A percentile compares a stretch with the other conserved stretches of the same genome.
phyloP scores from a whole-genome alignment of 2,329 filamentous ascomycete species.

The Fusarium coicis region DNA sequence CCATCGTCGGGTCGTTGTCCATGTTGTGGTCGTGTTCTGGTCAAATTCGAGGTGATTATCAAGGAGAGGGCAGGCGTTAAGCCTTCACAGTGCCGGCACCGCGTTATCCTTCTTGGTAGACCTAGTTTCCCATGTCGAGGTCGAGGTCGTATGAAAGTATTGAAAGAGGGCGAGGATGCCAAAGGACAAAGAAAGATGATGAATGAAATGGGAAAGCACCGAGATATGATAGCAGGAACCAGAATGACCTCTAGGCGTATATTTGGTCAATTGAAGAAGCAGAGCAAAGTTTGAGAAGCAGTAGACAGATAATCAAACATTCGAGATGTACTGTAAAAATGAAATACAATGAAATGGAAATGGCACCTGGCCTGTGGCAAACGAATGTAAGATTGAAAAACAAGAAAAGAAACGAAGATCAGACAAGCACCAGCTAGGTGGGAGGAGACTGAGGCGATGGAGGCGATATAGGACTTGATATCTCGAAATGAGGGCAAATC shows the following conservation, averaged over 20 bases:
- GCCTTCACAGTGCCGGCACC: constrained; percentile 44
- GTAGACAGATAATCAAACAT: constrained; percentile 9
- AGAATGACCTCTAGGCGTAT: constrained; percentile 5
- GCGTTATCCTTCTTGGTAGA: constrained; percentile 30
- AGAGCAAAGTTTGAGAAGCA: constrained; percentile 7
- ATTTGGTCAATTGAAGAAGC: constrained; percentile 11
- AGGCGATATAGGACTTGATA: constrained; percentile 36
- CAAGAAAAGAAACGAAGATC: constrained; percentile 31
- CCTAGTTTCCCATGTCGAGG: constrained; percentile 37
- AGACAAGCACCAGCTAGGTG: constrained; percentile 15
- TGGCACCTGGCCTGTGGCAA: constrained; percentile 38
- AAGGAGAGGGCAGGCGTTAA: constrained; percentile 30
- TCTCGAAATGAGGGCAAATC: constrained; percentile 28
- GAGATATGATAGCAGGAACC: constrained; percentile 10
- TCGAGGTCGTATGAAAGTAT: background rate
- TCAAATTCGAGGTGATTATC: constrained; percentile 17
- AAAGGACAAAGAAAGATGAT: background rate
- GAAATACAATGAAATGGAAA: constrained; percentile 4
- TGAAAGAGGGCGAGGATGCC: background rate
- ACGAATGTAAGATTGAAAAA: constrained; percentile 28
- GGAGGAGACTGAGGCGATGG: constrained; percentile 7
- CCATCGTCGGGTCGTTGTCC: constrained; percentile 23
- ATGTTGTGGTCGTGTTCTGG: constrained; percentile 13
- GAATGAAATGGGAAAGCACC: background rate
- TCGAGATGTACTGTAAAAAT: constrained; percentile 23